These are phyloP conservation scores for Yamadazyma sp. DNA, from an alignment of 1,139 yeast genomes.

Conservation along the genomic window DNA sequence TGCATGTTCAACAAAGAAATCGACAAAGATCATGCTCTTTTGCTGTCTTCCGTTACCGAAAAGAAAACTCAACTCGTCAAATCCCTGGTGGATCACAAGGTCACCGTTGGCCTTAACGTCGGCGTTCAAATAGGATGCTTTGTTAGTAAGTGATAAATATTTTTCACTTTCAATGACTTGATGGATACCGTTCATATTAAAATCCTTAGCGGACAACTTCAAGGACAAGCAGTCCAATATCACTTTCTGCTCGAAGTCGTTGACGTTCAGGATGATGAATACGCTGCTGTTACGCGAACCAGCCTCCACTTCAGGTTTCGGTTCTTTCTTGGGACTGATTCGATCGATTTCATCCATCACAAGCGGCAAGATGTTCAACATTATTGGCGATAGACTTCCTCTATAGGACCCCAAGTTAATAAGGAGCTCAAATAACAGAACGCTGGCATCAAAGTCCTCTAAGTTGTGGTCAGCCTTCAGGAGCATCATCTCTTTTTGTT, in stretches of 20 bases:
- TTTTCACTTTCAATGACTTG: constrained; percentile 7
- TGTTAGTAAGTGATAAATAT: constrained; percentile 6
- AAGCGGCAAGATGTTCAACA: constrained; percentile 13
- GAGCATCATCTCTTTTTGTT: constrained; percentile 10
- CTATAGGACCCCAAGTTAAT: constrained; percentile 23
- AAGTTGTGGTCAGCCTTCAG: constrained; percentile 9
- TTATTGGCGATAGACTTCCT: constrained; percentile 22
- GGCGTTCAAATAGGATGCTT: background rate
- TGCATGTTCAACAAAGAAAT: constrained; percentile 7
- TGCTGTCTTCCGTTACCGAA: constrained; percentile 4
- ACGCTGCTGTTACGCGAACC: background rate
- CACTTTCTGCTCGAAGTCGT: constrained; percentile 17
- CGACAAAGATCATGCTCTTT: constrained; percentile 3
- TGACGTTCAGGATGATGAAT: constrained; percentile 13
- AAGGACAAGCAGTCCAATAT: constrained; percentile 14
- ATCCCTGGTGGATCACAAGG: constrained; percentile 2
- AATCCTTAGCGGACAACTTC: constrained; percentile 8
- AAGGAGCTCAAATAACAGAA: constrained; percentile 15
- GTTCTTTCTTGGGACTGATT: background rate
- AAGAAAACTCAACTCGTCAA: constrained; percentile 6
- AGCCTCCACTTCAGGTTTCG: background rate
- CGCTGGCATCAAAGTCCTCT: constrained; percentile 14
- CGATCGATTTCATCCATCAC: constrained; percentile 3
- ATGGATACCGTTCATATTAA: constrained; percentile 7
- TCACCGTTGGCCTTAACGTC: background rate